Conservation (phyloP, 108 stramenopile genomes). For the Ochromonas danica region DNA sequence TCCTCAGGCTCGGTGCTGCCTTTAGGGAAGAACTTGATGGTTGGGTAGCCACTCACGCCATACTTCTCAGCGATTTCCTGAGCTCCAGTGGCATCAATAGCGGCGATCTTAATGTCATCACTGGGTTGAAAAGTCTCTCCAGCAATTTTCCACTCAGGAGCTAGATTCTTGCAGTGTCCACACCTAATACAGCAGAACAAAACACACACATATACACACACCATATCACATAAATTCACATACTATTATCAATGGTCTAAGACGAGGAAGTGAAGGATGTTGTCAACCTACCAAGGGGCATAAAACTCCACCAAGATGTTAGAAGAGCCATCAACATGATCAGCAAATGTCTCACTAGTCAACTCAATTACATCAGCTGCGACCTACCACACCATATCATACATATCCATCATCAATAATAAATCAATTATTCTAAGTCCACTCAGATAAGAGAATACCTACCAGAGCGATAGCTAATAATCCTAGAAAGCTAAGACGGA, state of each 20-base stretch:
- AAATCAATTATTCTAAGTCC: too few relatives aligned
- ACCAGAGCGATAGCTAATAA: too few relatives aligned
- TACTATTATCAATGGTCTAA: neutral
- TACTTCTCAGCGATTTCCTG: slow-evolving; percentile 34
- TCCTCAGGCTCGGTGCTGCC: slow-evolving; percentile 38
- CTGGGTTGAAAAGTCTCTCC: slow-evolving; percentile 33
- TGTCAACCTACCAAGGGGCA: slow-evolving; percentile 40
- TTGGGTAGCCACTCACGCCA: slow-evolving; percentile 54
- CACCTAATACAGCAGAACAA: neutral
- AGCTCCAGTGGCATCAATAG: slow-evolving; percentile 47
- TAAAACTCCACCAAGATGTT: slow-evolving; percentile 37
- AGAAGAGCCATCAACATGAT: slow-evolving; percentile 1
- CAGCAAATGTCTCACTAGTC: neutral
- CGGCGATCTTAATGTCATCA: slow-evolving; percentile 44
- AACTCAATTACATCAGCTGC: slow-evolving; percentile 7
- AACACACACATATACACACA: neutral
- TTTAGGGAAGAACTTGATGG: slow-evolving; percentile 50
- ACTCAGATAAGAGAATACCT: too few relatives aligned
- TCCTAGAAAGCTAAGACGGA: too few relatives aligned
- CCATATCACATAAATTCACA: neutral
- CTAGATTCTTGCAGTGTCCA: slow-evolving; percentile 49
- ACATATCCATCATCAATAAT: too few relatives aligned
- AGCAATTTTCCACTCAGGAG: slow-evolving; percentile 42
- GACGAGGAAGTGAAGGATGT: too few relatives aligned
- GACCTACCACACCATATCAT: too few relatives aligned